Evolutionary conservation across 495 filamentous ascomycete genomes (phyloP).

Genomic region (Rhypophila decipiens): DNA sequence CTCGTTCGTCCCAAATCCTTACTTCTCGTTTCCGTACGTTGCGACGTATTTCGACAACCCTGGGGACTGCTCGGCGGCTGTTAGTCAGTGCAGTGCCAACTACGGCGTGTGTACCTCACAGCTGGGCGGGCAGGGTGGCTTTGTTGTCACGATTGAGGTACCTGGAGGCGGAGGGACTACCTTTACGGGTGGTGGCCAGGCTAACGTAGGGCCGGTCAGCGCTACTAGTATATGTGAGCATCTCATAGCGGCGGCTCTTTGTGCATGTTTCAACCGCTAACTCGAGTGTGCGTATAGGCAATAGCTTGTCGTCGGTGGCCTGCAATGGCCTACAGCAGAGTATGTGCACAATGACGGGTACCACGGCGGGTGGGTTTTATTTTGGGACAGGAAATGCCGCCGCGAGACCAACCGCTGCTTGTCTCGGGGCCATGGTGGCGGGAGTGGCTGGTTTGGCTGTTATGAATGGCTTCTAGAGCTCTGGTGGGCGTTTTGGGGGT

Average conservation of each 20-base stretch:
- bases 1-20: conserved; percentile 44
- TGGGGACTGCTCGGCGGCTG: conserved; percentile 59
- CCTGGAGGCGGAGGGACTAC: conserved; percentile 48
- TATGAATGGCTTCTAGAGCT: background rate
- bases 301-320: conserved; percentile 21
- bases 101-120: conserved; percentile 57
- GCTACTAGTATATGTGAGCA: conserved; percentile 57
- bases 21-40: conserved; percentile 62
- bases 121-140: conserved; percentile 45
- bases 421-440: conserved; percentile 12
- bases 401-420: conserved; percentile 18
- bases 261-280: background rate
- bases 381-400: conserved; percentile 23
- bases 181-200: conserved; percentile 31
- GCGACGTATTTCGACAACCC: conserved; percentile 59
- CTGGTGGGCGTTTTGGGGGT: background rate
- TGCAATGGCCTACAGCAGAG: conserved; percentile 17
- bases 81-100: conserved; percentile 58
- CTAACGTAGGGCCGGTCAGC: conserved; percentile 31
- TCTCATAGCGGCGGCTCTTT: background rate
- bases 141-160: conserved; percentile 59
- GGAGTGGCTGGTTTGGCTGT: conserved; percentile 19
- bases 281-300: conserved; percentile 12
- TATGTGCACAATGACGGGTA: conserved; percentile 24
- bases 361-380: conserved; percentile 17